Conservation (phyloP, 805 yeast genomes). For the Candida gorgasii region DNA sequence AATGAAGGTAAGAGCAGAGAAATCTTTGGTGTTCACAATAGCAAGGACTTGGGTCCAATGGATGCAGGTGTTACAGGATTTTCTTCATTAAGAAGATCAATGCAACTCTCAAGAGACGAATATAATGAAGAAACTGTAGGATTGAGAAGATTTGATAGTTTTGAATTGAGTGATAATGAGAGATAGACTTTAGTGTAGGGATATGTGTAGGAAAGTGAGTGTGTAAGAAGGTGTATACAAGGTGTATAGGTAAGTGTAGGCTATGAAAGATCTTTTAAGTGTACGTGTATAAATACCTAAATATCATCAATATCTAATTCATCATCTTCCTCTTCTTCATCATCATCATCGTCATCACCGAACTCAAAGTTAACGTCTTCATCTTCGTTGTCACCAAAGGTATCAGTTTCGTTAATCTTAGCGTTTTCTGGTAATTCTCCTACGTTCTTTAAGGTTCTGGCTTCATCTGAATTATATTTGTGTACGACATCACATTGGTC, state of each 20-base stretch:
- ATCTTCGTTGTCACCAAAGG: constrained; percentile 93
- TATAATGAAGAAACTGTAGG: constrained; percentile 51
- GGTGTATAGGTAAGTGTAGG: background rate
- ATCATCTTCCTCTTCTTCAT: constrained; percentile 66
- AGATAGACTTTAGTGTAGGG: background rate
- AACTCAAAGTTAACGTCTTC: constrained; percentile 98
- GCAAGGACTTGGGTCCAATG: constrained; percentile 60
- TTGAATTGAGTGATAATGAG: constrained; percentile 51
- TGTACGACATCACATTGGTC: constrained; percentile 97
- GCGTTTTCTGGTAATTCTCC: constrained; percentile 98
- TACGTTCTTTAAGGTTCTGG: constrained; percentile 89
- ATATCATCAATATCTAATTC: constrained; percentile 93
- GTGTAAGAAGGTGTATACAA: background rate
- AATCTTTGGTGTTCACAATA: constrained; percentile 59
- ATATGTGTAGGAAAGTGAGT: background rate
- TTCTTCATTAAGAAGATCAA: constrained; percentile 69
- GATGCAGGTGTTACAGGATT: constrained; percentile 81
- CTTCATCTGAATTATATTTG: constrained; percentile 96
- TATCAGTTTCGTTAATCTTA: constrained; percentile 95
- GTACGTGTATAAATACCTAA: constrained; percentile 33
- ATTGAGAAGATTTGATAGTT: constrained; percentile 61
- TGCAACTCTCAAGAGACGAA: constrained; percentile 57
- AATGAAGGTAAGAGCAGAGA: constrained; percentile 54
- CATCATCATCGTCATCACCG: constrained; percentile 85
- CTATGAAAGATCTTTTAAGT: background rate